phyloP scores from a whole-genome alignment of 1,284 basidiomycete species.

The Sporisorium sorghi region DNA sequence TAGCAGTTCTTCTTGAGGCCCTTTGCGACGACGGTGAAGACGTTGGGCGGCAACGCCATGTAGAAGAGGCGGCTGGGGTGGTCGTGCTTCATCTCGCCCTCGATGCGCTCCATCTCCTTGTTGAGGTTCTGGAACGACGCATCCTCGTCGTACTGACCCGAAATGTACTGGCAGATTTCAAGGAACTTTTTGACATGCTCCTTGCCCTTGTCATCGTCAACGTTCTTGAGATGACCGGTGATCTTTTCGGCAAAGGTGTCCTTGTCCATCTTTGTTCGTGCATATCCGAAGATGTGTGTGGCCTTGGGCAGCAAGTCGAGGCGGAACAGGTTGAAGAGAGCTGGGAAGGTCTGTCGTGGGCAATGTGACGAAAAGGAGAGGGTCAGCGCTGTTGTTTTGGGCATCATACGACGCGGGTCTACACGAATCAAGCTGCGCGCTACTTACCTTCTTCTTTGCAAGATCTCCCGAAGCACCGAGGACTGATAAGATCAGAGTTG shows the following conservation, averaged over 20 bases:
- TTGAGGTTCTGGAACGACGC: constrained; percentile 62
- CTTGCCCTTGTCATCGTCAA: constrained; percentile 55
- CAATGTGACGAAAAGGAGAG: not conserved
- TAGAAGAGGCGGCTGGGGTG: constrained; percentile 66
- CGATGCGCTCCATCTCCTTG: constrained; percentile 59
- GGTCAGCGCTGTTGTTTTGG: constrained; percentile 6
- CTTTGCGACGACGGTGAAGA: constrained; percentile 66
- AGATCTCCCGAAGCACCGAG: constrained; percentile 97
- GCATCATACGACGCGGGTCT: not conserved
- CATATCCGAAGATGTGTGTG: constrained; percentile 69
- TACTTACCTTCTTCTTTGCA: constrained; percentile 93
- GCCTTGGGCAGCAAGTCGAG: constrained; percentile 61
- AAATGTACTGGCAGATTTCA: constrained; percentile 62
- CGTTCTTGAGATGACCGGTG: constrained; percentile 54
- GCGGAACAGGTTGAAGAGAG: constrained; percentile 65
- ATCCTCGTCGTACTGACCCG: constrained; percentile 67
- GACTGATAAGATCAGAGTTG: constrained; percentile 73
- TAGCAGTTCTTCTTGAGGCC: constrained; percentile 67
- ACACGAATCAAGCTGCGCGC: not conserved
- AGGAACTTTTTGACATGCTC: constrained; percentile 58
- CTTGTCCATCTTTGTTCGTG: constrained; percentile 68
- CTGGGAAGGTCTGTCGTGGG: constrained; percentile 61
- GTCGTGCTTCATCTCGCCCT: constrained; percentile 44
- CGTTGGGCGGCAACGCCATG: constrained; percentile 68
- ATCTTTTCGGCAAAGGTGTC: constrained; percentile 66